A percentile compares a stretch with the other conserved stretches of the same genome.
Evolutionary conservation across 2,329 filamentous ascomycete species (phyloP).

Genomic region (Diaporthe aspalathi): DNA sequence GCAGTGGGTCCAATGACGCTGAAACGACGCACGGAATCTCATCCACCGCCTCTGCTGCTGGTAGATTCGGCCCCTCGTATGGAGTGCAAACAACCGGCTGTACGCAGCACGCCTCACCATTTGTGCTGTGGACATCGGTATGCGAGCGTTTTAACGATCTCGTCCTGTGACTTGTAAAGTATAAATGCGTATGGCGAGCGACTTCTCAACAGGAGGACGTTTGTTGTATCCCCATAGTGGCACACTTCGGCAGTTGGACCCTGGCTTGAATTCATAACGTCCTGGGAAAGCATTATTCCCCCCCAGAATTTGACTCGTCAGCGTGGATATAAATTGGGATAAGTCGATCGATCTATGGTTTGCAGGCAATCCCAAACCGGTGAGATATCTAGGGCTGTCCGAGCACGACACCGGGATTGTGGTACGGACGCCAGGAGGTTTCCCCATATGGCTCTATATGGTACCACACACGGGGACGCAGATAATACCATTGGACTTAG

Average conservation of each 20-base stretch:
- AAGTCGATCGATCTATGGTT: slow-evolving; percentile 6
- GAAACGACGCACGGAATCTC: background rate
- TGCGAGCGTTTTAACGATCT: background rate
- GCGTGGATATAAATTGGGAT: background rate
- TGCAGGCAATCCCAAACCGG: slow-evolving; percentile 6
- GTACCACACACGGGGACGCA: no score
- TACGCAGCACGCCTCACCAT: background rate
- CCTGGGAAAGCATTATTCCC: background rate
- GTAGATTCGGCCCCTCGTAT: slow-evolving; percentile 13
- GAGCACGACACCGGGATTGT: background rate
- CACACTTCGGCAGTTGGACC: slow-evolving; percentile 16
- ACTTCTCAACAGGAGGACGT: background rate
- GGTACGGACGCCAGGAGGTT: background rate
- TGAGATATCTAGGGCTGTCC: background rate
- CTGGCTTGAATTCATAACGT: background rate
- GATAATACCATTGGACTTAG: background rate
- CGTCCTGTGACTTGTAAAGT: background rate
- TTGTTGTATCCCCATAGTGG: background rate
- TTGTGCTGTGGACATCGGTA: background rate
- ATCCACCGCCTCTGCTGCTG: background rate
- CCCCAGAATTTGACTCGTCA: background rate
- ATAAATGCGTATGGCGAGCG: background rate
- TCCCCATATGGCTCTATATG: no score
- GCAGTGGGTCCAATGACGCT: background rate
- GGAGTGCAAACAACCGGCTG: slow-evolving; percentile 3